phyloP scores from a whole-genome alignment of 225 moss, liverwort and hornwort species.

The Bryum argenteum region DNA sequence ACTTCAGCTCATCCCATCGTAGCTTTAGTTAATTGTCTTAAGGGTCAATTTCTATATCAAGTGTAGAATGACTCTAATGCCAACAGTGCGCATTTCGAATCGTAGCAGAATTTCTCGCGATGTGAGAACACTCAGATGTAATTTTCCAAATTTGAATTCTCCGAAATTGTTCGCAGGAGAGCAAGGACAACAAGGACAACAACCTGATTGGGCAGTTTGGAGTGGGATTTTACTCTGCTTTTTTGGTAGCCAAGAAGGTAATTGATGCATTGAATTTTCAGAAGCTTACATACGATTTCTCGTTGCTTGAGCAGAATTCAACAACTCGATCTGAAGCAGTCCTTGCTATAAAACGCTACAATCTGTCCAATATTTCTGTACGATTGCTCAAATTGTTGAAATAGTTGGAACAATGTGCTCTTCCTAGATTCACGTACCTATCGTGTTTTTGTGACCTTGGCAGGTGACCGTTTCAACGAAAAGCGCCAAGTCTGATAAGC shows the following conservation, averaged over 20 bases:
- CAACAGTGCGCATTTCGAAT: not conserved
- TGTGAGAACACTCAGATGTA: not conserved
- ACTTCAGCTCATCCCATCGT: not conserved
- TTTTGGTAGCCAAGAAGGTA: conserved; percentile 86
- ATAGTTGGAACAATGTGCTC: not conserved
- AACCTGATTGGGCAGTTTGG: conserved; percentile 98
- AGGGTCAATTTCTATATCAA: not conserved
- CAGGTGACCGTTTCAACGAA: conserved; percentile 83
- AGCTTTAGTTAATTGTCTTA: not conserved
- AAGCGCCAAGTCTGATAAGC: conserved; percentile 77
- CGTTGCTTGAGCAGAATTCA: not conserved
- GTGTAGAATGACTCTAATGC: too few species aligned
- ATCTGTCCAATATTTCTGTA: not conserved
- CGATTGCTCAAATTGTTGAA: not conserved
- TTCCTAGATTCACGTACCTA: conserved; percentile 1
- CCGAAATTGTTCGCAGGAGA: conserved; percentile 50
- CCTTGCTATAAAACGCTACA: not conserved
- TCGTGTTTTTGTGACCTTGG: conserved; percentile 7
- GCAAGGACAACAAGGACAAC: conserved; percentile 76
- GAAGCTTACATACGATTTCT: not conserved
- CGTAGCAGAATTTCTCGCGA: not conserved
- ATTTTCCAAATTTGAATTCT: not conserved
- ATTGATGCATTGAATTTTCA: not conserved
- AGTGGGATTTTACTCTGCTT: conserved; percentile 97
- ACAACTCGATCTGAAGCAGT: not conserved